These are phyloP conservation scores for Piper betle DNA, from an alignment of 164 flowering plant species.

Conservation along the genomic window DNA sequence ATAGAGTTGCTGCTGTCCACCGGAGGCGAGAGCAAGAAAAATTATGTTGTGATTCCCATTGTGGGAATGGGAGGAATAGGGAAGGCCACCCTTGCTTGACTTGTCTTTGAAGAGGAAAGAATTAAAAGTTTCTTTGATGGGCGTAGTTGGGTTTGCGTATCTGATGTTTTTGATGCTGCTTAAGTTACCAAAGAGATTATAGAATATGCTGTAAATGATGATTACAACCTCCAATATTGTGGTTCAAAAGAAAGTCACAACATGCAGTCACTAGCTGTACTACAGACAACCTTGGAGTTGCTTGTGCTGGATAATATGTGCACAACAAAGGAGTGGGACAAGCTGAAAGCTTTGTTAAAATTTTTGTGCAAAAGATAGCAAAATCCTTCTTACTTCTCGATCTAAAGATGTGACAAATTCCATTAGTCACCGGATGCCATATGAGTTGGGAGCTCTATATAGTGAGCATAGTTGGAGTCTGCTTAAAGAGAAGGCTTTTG, in stretches of 20 bases:
- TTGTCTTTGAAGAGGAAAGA: slow-evolving; percentile 1
- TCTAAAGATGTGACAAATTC: background rate
- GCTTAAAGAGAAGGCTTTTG: slow-evolving; percentile 1
- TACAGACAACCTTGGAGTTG: background rate
- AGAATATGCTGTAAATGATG: background rate
- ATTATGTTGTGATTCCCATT: slow-evolving; percentile 3
- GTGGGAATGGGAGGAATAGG: slow-evolving; percentile 2
- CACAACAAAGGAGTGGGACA: background rate
- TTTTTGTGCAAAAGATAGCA: background rate
- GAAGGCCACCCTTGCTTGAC: background rate
- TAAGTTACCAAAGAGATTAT: background rate
- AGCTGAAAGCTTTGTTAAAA: background rate
- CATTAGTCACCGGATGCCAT: background rate
- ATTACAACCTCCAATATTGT: no score
- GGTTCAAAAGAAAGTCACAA: background rate
- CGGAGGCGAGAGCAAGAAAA: background rate
- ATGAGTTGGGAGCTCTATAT: background rate
- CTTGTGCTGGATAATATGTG: slow-evolving; percentile 7
- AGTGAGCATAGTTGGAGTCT: slow-evolving; percentile 3
- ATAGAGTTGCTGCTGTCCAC: background rate
- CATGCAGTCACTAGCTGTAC: background rate
- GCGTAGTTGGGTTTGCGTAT: slow-evolving; percentile 4
- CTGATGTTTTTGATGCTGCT: slow-evolving; percentile 3
- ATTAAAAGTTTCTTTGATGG: slow-evolving; percentile 1
- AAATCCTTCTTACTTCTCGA: slow-evolving; percentile 2